Evolutionary conservation across 805 yeast species (phyloP), one percentile per base, ranked within the genome.

Genomic region (Scheffersomyces stipitis): DNA sequence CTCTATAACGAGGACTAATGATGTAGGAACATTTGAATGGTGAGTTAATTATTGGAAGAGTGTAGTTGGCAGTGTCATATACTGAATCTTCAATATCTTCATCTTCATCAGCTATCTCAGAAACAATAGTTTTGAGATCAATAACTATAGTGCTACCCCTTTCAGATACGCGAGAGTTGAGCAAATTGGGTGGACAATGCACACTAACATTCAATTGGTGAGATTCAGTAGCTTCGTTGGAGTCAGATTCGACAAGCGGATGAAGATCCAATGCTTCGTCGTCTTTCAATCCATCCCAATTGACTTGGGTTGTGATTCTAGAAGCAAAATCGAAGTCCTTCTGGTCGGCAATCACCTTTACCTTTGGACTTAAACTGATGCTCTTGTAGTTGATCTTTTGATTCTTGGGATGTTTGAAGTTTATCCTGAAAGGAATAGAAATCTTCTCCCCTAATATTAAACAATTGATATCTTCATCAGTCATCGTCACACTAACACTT

Each of bases 251-350:
- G 1, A 45, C 43, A 4, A 52, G 35, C 1, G 40, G 41, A 4
- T 44, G 35, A 20, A 67, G 31, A 17, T 51, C 49, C 28, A 68
- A 42, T 1, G 66, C 56, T 39, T 64, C 70, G 32, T 69, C 75
- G 40, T 69, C 75, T 40, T 69, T 69, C 29, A 60, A 39, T 5
- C 34, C 44, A 15, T 62, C 57, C 73, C 73, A 69, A 36, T 54
- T 56, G 3, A 50, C 49, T 30, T 48, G 60, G 2, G 58, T 49
- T 5, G 44, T 40, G 7, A 49, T 15, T 10, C 24, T 20, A 20
- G 24, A 20, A 18, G 43, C 47, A 14, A 36, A 20, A 4, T 48
- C 52, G 2, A 44, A 37, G 7, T 48, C 56, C 2, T 30, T 31
- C 27, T 31, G 44, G 9, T 41, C 40, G 23, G 45, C 33, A 12